Percentiles rank a stretch among this genome's conserved stretches.
Evolutionary conservation across 768 basidiomycete genomes (phyloP).

Genomic region (Mycena metata): DNA sequence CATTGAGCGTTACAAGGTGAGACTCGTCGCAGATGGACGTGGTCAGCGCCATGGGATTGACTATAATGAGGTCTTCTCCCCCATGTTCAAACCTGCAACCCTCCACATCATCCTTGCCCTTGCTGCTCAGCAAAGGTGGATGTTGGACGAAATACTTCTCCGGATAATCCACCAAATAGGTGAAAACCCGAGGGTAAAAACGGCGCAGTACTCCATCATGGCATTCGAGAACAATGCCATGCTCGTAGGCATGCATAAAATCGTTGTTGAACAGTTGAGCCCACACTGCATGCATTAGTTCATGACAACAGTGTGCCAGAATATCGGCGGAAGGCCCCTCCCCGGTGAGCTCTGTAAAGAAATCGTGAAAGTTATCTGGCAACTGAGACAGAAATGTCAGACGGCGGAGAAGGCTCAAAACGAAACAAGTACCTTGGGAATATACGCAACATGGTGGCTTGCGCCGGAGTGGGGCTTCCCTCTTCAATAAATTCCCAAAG

Average conservation of each 20-base stretch:
- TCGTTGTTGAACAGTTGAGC: constrained; percentile 5
- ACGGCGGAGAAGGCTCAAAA: too few relatives aligned
- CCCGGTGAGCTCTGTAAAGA: neutral
- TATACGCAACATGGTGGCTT: constrained; percentile 18
- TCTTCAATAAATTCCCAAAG: constrained; percentile 45
- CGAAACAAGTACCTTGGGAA: constrained; percentile 9
- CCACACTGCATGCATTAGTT: constrained; percentile 23
- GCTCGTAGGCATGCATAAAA: constrained; percentile 21
- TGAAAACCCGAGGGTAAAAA: constrained; percentile 20
- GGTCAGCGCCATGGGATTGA: too few relatives aligned
- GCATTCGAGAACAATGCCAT: constrained; percentile 20
- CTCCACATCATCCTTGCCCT: too few relatives aligned
- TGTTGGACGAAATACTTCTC: too few relatives aligned
- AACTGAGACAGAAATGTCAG: neutral
- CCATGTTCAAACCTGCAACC: too few relatives aligned
- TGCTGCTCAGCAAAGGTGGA: too few relatives aligned
- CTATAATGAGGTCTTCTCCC: too few relatives aligned
- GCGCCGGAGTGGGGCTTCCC: constrained; percentile 4
- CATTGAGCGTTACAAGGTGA: too few relatives aligned
- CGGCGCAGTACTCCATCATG: constrained; percentile 11
- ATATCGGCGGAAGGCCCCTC: constrained; percentile 1
- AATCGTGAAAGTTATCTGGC: constrained; percentile 14
- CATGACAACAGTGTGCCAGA: constrained; percentile 10
- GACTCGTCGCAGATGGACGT: too few relatives aligned
- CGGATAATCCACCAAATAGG: constrained; percentile 20